phyloP scores from a whole-genome alignment of 1,284 basidiomycete genomes.

The Fomitopsis palustris region DNA sequence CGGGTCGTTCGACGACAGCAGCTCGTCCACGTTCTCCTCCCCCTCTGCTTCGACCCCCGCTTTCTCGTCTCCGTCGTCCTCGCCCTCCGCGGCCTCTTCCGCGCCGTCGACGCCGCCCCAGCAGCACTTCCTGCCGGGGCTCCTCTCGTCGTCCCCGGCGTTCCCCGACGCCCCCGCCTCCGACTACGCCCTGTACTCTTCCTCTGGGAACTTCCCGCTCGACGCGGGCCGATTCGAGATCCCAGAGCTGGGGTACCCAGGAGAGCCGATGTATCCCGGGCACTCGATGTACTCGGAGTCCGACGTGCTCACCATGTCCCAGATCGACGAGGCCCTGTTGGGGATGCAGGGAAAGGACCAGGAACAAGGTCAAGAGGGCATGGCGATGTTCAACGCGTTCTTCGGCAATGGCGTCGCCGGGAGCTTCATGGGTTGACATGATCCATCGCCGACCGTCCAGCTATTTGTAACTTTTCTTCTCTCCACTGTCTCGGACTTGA shows the following conservation, averaged over 20 bases:
- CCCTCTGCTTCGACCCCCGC: neutral
- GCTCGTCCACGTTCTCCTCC: neutral
- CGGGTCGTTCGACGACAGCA: neutral
- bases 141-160: neutral
- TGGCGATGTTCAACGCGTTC: neutral
- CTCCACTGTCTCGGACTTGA: neutral
- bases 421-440: neutral
- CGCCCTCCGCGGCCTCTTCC: neutral
- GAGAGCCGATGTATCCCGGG: no score
- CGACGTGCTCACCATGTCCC: neutral
- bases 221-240: neutral
- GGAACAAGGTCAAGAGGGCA: neutral
- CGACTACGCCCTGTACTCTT: no score
- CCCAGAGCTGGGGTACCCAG: neutral
- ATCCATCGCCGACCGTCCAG: conserved; percentile 8
- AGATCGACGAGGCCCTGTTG: neutral
- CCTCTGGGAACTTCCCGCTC: neutral
- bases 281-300: neutral
- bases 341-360: neutral
- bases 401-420: neutral
- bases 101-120: neutral
- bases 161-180: neutral
- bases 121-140: neutral
- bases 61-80: neutral
- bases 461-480: neutral